A percentile compares a stretch with the other conserved stretches of the same genome.
Conservation (phyloP, 169 alveolate genomes). For the Plasmodium sp. region DNA sequence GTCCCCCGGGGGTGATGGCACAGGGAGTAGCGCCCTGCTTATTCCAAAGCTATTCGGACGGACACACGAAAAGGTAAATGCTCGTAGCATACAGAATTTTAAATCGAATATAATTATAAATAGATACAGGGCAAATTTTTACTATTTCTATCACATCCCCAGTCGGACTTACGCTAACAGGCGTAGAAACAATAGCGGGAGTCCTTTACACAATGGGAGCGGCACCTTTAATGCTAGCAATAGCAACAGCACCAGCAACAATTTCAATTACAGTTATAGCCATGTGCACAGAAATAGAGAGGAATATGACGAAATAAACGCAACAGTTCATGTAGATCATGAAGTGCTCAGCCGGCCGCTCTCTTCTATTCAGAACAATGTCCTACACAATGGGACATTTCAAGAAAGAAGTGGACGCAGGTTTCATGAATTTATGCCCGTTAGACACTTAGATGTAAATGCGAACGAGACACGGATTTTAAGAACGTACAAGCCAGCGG, state of each 20-base stretch:
- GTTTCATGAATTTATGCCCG: not conserved
- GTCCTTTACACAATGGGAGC: not conserved
- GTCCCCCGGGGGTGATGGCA: not conserved
- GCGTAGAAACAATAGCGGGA: not conserved
- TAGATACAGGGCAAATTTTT: conserved; percentile 64
- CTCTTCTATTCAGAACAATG: not conserved
- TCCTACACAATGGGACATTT: conserved; percentile 3
- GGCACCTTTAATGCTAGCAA: conserved; percentile 16
- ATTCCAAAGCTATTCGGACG: conserved; percentile 53
- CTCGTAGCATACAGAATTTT: conserved; percentile 37
- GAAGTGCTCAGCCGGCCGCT: not conserved
- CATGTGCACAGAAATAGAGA: not conserved
- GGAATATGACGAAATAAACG: not conserved
- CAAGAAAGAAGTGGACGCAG: conserved; percentile 7
- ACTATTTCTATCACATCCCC: conserved; percentile 29
- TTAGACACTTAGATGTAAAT: conserved; percentile 14
- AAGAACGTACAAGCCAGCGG: conserved; percentile 46
- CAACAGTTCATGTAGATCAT: conserved; percentile 6
- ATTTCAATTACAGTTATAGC: conserved; percentile 11
- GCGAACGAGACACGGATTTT: conserved; percentile 44
- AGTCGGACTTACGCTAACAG: not conserved
- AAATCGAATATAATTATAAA: conserved; percentile 66
- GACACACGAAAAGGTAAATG: conserved; percentile 57
- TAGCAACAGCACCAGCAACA: conserved; percentile 24
- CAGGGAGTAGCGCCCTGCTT: conserved; percentile 7